These are phyloP conservation scores for Trichoderma sp. DNA, from an alignment of 2,329 filamentous ascomycete species.

Conservation along the genomic window DNA sequence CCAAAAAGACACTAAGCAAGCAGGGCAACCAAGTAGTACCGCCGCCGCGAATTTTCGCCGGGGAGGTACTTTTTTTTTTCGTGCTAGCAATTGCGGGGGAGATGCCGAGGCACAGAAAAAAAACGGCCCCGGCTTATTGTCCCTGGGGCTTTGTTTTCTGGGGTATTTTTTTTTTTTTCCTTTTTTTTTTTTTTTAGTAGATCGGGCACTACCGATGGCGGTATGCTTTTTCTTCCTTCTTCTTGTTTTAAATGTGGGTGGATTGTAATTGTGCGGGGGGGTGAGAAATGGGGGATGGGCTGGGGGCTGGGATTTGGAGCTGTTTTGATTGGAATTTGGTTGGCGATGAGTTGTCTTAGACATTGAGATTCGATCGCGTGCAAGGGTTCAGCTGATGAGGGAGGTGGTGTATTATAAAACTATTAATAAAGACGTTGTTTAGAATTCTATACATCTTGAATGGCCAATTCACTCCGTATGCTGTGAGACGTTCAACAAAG, in stretches of 20 bases:
- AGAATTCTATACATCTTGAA: not conserved
- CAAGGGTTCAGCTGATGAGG: not conserved
- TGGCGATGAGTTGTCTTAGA: not conserved
- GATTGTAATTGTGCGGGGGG: not conserved
- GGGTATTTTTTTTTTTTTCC: not conserved
- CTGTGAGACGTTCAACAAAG: not conserved
- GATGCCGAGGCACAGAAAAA: slow-evolving; percentile 14
- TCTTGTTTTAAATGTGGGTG: no score
- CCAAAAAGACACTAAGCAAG: not conserved
- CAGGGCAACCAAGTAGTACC: no score
- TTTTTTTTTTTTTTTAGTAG: no score
- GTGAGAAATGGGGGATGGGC: not conserved
- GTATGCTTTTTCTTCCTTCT: not conserved
- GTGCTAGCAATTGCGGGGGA: not conserved
- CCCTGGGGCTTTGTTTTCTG: not conserved
- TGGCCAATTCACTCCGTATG: not conserved
- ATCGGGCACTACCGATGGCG: not conserved
- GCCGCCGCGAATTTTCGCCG: not conserved
- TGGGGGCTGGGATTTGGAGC: not conserved
- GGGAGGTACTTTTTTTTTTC: not conserved
- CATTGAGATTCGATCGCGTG: not conserved
- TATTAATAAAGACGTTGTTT: not conserved
- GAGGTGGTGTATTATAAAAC: not conserved
- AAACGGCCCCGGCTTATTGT: not conserved
- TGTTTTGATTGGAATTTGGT: not conserved